phyloP scores from a whole-genome alignment of 2,329 filamentous ascomycete species.

The Chrysoporthe deuterocubensis region DNA sequence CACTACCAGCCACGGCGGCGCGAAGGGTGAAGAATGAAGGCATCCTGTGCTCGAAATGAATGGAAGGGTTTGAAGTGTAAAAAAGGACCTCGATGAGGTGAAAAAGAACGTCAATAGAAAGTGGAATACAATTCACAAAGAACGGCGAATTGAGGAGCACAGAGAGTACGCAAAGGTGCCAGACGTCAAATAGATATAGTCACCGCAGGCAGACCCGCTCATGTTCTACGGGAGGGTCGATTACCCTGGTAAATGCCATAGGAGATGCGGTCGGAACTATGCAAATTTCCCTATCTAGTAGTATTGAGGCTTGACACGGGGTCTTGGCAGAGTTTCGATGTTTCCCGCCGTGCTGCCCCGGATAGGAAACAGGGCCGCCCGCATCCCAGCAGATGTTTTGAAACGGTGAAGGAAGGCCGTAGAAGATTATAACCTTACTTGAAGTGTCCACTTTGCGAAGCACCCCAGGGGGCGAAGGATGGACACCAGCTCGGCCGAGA shows the following conservation, averaged over 20 bases:
- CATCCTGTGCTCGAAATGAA: constrained; percentile 1
- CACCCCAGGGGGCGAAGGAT: too few species aligned
- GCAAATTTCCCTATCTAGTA: not conserved
- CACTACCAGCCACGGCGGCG: not conserved
- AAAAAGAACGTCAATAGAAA: not conserved
- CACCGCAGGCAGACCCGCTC: not conserved
- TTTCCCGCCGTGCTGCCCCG: not conserved
- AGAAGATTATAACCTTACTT: too few species aligned
- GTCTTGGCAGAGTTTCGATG: constrained; percentile 4
- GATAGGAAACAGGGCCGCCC: not conserved
- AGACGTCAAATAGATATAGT: not conserved
- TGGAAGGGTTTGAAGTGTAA: not conserved
- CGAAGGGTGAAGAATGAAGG: not conserved
- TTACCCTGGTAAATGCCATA: not conserved
- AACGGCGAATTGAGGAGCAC: not conserved
- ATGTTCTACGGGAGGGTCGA: not conserved
- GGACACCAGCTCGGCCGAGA: too few species aligned
- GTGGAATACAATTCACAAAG: not conserved
- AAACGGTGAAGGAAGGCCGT: too few species aligned
- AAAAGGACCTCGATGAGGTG: not conserved
- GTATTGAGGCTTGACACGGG: not conserved
- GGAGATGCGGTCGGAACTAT: not conserved
- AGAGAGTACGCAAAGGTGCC: not conserved
- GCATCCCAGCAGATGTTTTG: not conserved
- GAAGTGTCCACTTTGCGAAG: too few species aligned